phyloP scores from a whole-genome alignment of 192 early-diverging fungal genomes.

The Podila minutissima region DNA sequence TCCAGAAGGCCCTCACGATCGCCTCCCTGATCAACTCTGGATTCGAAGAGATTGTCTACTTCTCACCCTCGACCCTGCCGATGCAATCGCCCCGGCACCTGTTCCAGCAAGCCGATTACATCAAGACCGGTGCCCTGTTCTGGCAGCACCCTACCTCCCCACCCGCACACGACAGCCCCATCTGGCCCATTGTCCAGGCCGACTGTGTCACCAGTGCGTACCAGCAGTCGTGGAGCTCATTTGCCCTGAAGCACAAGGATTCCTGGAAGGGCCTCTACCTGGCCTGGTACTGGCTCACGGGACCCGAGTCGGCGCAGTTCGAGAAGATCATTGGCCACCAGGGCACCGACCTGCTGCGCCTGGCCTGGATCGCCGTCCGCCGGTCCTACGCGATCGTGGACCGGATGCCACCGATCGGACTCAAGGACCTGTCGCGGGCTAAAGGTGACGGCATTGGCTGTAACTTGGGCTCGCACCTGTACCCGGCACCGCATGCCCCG shows the following conservation, averaged over 20 bases:
- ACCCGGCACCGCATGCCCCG: conserved; percentile 17
- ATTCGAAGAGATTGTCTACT: conserved; percentile 47
- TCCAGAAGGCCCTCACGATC: conserved; percentile 32
- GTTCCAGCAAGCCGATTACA: conserved; percentile 26
- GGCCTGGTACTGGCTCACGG: conserved; percentile 43
- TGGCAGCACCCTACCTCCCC: conserved; percentile 44
- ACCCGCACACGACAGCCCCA: conserved; percentile 35
- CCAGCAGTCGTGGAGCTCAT: conserved; percentile 39
- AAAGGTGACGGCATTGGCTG: conserved; percentile 45
- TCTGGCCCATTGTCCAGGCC: conserved; percentile 35
- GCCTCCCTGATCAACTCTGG: conserved; percentile 50
- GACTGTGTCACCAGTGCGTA: conserved; percentile 19
- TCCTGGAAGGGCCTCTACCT: conserved; percentile 48
- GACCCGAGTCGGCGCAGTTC: conserved; percentile 1
- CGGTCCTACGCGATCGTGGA: conserved; percentile 24
- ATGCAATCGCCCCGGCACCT: conserved; percentile 29
- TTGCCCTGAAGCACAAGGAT: conserved; percentile 39
- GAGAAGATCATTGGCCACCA: conserved; percentile 23
- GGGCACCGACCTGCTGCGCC: conserved; percentile 32
- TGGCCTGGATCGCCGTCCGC: conserved; percentile 29
- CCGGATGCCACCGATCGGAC: conserved; percentile 33
- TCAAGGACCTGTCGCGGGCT: conserved; percentile 30
- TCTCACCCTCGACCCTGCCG: conserved; percentile 37
- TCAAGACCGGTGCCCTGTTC: conserved; percentile 30
- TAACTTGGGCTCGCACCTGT: conserved; percentile 17